A percentile compares a stretch with the other conserved stretches of the same genome.
phyloP scores from a whole-genome alignment of 2,329 filamentous ascomycete species.

The Alternaria metachromatica region DNA sequence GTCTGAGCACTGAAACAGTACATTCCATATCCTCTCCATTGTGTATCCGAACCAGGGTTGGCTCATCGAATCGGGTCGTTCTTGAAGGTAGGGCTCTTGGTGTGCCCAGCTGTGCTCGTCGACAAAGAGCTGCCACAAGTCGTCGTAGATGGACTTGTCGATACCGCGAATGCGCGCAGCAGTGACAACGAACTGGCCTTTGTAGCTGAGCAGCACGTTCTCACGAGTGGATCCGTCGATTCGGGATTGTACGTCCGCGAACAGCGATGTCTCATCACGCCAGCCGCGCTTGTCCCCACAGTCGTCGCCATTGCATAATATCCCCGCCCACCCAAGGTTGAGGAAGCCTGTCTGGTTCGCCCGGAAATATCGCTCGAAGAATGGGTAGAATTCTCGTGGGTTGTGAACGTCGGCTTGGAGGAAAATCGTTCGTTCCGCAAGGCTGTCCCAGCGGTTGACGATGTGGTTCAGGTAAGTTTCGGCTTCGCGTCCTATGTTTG shows the following conservation, averaged over 20 bases:
- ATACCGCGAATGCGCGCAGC: conserved; percentile 52
- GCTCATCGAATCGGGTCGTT: conserved; percentile 33
- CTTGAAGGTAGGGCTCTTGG: conserved; percentile 27
- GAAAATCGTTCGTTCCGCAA: conserved; percentile 57
- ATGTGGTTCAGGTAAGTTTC: conserved; percentile 59
- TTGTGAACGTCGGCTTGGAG: conserved; percentile 56
- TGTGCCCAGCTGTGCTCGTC: conserved; percentile 40
- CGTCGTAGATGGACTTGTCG: conserved; percentile 44
- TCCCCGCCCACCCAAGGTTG: conserved; percentile 50
- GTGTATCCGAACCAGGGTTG: conserved; percentile 36
- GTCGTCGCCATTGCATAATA: conserved; percentile 48
- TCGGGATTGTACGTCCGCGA: conserved; percentile 47
- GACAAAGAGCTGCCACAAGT: conserved; percentile 33
- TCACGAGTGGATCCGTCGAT: conserved; percentile 37
- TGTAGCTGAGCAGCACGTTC: conserved; percentile 52
- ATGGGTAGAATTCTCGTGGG: conserved; percentile 44
- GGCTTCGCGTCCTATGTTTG: conserved; percentile 55
- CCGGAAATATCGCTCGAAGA: conserved; percentile 50
- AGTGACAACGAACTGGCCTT: conserved; percentile 58
- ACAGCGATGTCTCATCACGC: conserved; percentile 48
- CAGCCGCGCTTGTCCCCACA: conserved; percentile 53
- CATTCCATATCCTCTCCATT: conserved; percentile 39
- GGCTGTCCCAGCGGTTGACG: conserved; percentile 50
- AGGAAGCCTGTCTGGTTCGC: conserved; percentile 53
- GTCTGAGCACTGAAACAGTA: conserved; percentile 38